A percentile compares a stretch with the other conserved stretches of the same genome.
Conservation (phyloP, 78 protist genomes). For the slime mould (Dictyostelium discoideum) region dicty_2.7 NC_007089.4:1685501-1686000, state of each 20-base stretch:
- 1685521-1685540: background rate
- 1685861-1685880: background rate
- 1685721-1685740: background rate
- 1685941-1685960: background rate
- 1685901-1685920: background rate
- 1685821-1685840: background rate
- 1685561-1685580: background rate
- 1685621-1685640: background rate
- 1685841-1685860: background rate
- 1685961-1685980: background rate
- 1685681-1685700: background rate
- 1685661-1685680: background rate
- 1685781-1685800: background rate
- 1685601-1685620: background rate
- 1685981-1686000: background rate
- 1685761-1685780: background rate
- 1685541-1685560: background rate
- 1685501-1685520: background rate
- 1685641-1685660: background rate
- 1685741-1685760: background rate
- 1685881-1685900: background rate
- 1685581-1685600: background rate
- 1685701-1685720: background rate
- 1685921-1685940: background rate
- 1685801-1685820: background rate